These are phyloP conservation scores for Candida gorgasii DNA, from an alignment of 805 yeast species.

Conservation along the genomic window DNA sequence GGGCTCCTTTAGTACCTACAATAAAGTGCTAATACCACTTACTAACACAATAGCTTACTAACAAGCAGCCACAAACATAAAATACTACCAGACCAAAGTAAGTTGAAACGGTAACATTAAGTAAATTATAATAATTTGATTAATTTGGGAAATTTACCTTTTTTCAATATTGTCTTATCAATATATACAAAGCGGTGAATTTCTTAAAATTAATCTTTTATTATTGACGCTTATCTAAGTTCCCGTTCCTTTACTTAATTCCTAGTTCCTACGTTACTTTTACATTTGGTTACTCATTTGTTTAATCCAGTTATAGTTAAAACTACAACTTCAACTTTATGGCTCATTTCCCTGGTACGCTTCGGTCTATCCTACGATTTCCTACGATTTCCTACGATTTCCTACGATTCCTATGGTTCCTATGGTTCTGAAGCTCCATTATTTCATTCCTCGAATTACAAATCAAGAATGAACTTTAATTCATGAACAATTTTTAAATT, in stretches of 20 bases:
- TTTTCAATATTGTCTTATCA: conserved; percentile 2
- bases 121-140: conserved; percentile 8
- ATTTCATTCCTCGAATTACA: conserved; percentile 6
- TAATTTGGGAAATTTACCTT: conserved; percentile 10
- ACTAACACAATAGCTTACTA: not conserved
- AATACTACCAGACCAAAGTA: conserved; percentile 12
- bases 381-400: not conserved
- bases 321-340: too few relatives aligned
- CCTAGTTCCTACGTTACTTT: conserved; percentile 7
- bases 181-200: conserved; percentile 9
- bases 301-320: too few relatives aligned
- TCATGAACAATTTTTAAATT: conserved; percentile 10
- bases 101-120: conserved; percentile 5
- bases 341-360: too few relatives aligned
- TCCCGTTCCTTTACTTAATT: conserved; percentile 2
- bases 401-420: conserved; percentile 1
- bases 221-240: conserved; percentile 5
- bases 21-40: too few relatives aligned
- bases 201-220: conserved; percentile 10
- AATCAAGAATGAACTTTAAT: conserved; percentile 11
- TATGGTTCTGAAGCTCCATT: conserved; percentile 10
- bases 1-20: not conserved
- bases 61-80: conserved; percentile 6
- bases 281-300: not conserved
- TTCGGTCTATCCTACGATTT: not conserved